These are phyloP conservation scores for Pleomassaria siparia DNA, from an alignment of 2,329 filamentous ascomycete genomes.

Conservation along the genomic window DNA sequence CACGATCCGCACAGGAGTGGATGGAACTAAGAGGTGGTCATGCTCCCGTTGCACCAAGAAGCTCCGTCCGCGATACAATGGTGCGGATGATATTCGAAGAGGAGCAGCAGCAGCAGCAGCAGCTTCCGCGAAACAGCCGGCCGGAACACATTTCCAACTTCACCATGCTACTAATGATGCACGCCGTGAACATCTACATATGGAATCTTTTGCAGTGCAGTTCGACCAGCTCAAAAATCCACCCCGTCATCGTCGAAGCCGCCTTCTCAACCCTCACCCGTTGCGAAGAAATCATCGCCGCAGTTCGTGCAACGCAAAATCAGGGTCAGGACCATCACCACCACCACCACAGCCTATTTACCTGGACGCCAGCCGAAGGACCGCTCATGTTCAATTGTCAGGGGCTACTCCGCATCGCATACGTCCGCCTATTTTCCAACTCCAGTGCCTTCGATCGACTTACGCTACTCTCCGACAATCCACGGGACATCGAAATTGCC, in stretches of 20 bases:
- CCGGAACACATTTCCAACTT: conserved; percentile 24
- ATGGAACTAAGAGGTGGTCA: conserved; percentile 10
- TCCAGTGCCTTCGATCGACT: conserved; percentile 31
- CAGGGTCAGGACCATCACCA: too few relatives aligned
- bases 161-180: conserved; percentile 35
- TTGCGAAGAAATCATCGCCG: conserved; percentile 21
- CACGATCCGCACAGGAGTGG: conserved; percentile 29
- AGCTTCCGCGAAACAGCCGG: conserved; percentile 6
- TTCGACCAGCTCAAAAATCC: conserved; percentile 11
- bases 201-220: conserved; percentile 34
- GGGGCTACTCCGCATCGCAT: conserved; percentile 36
- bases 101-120: too few relatives aligned
- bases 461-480: conserved; percentile 29
- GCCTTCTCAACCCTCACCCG: conserved; percentile 29
- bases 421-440: conserved; percentile 32
- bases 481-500: conserved; percentile 23
- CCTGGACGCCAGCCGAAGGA: conserved; percentile 25
- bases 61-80: conserved; percentile 25
- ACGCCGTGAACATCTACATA: conserved; percentile 41
- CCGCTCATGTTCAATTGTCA: conserved; percentile 40
- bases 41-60: too few relatives aligned
- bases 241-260: conserved; percentile 19
- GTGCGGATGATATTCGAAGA: conserved; percentile 27
- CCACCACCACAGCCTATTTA: too few relatives aligned
- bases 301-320: conserved; percentile 7